Percentiles rank a stretch among this genome's conserved stretches.
Conservation (phyloP, 2,329 filamentous ascomycete species). For the Ceratocystis smalleyi region DNA sequence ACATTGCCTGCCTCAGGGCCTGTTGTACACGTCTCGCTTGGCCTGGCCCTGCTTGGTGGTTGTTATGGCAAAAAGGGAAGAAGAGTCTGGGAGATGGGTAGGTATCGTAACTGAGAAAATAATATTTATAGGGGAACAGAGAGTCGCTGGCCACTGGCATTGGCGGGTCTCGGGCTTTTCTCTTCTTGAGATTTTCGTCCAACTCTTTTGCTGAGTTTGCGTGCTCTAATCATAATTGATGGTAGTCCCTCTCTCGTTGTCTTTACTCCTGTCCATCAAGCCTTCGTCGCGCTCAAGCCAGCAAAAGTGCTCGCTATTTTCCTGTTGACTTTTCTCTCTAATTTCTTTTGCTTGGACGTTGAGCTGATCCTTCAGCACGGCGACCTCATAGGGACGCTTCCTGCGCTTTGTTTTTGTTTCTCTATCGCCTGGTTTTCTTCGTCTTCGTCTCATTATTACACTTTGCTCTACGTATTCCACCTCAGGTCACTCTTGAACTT, state of each 20-base stretch:
- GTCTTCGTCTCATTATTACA: neutral
- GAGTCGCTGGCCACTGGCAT: neutral
- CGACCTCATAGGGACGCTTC: neutral
- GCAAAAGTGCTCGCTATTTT: neutral
- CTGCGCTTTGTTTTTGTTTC: neutral
- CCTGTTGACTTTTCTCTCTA: neutral
- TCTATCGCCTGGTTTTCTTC: slow-evolving; percentile 1
- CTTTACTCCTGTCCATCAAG: neutral
- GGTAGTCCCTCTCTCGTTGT: neutral
- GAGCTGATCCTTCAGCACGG: neutral
- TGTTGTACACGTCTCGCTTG: neutral
- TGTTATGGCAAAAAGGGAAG: neutral
- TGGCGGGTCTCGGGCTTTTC: neutral
- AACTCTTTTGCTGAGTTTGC: neutral
- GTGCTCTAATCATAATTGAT: neutral
- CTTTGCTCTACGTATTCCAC: neutral
- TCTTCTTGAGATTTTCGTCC: neutral
- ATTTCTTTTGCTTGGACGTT: slow-evolving; percentile 3
- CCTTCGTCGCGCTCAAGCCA: neutral
- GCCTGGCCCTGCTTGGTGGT: neutral
- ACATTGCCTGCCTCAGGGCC: neutral
- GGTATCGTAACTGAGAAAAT: neutral
- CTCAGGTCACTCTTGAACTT: neutral
- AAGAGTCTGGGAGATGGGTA: too few relatives aligned
- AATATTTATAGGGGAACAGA: neutral